Evolutionary conservation across 1,139 yeast species (phyloP), one percentile per base, ranked within the genome.

Genomic region (Nakaseomyces delphensis): DNA sequence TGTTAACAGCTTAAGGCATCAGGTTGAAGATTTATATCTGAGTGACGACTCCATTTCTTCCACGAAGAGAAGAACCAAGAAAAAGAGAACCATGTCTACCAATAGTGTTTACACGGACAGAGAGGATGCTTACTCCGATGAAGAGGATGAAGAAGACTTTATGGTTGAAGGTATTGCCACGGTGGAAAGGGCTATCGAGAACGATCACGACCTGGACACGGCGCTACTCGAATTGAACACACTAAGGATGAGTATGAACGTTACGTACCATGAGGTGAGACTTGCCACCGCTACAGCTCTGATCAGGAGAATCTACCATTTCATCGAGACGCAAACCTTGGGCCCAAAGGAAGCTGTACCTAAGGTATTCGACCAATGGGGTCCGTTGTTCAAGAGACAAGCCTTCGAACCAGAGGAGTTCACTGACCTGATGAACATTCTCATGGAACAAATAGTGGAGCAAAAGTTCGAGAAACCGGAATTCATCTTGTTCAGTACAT

Each of bases 211-310:
- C 56, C 72, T 86, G 48, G 97, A 91, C 58, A 89, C 95, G 10
- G 96, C 98, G 0, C 68, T 86, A 52, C 69, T 93, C 50, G 98
- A 91, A 64, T 74, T 91, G 56, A 89, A 89, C 60, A 91, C 98
- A 0, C 71, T 93, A 57, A 76, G 97, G 65, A 91, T 93, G 98
- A 84, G 96, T 52, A 83, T 89, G 91, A 87, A 91, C 60, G 97
- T 87, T 11, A 75, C 93, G 0, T 91, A 91, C 62, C 94, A 85
- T 56, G 96, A 89, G 58, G 96, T 91, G 11, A 76, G 97, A 59
- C 64, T 69, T 30, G 95, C 95, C 5, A 86, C 96, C 0, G 69
- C 79, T 30, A 71, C 73, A 38, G 93, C 96, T 0, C 69, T 91
- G 55, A 57, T 86, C 38, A 68, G 69, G 40, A 74, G 93, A 56